These are phyloP conservation scores for Santalum album DNA, from an alignment of 164 flowering plant species.

Conservation along the genomic window DNA sequence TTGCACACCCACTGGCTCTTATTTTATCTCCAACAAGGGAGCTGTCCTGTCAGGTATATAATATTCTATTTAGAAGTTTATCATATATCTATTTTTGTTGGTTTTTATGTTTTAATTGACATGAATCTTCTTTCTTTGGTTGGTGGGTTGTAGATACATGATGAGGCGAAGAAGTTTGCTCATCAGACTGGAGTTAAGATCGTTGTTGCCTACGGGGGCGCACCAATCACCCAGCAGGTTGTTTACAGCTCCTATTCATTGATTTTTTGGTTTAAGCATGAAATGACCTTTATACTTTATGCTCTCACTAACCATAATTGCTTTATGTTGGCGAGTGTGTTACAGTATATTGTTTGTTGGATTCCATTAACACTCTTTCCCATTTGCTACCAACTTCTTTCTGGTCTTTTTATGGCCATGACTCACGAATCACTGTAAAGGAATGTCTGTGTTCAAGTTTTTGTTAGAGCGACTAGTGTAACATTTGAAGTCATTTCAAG, in stretches of 20 bases:
- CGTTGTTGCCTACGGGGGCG: conserved; percentile 59
- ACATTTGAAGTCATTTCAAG: too few species aligned
- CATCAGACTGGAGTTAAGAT: conserved; percentile 51
- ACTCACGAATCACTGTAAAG: too few species aligned
- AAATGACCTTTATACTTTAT: too few species aligned
- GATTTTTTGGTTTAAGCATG: neutral
- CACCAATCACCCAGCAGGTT: conserved; percentile 48
- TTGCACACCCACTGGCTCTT: neutral
- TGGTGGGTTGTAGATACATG: conserved; percentile 32
- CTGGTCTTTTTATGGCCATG: too few species aligned
- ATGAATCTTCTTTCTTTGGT: neutral
- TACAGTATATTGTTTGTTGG: too few species aligned
- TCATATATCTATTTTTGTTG: neutral
- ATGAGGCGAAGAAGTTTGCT: conserved; percentile 57
- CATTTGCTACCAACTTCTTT: too few species aligned
- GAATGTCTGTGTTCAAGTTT: too few species aligned
- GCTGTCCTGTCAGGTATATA: neutral
- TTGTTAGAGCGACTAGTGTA: too few species aligned
- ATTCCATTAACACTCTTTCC: too few species aligned
- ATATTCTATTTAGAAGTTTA: neutral
- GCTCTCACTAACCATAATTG: too few species aligned
- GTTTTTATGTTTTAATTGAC: neutral
- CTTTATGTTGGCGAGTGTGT: too few species aligned
- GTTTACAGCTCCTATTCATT: neutral
- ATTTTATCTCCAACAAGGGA: neutral